phyloP scores from a whole-genome alignment of 108 stramenopile genomes.

The Poteriospumella lacustris region DNA sequence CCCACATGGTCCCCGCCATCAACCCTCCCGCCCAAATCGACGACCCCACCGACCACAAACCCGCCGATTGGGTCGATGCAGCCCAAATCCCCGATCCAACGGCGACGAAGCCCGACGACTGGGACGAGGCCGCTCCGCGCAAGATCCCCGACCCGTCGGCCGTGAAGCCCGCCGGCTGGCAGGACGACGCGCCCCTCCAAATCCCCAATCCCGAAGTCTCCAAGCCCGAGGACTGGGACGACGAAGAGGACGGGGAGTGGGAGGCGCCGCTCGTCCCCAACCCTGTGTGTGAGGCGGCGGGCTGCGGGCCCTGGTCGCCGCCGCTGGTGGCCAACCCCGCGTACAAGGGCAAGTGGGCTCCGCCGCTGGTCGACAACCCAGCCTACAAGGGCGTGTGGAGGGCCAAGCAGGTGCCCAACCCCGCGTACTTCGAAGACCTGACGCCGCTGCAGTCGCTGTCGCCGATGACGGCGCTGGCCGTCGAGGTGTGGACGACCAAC shows the following conservation, averaged over 20 bases:
- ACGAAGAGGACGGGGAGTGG: constrained; percentile 87
- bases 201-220: constrained; percentile 36
- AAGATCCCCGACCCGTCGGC: constrained; percentile 47
- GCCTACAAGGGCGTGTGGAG: constrained; percentile 5
- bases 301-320: constrained; percentile 52
- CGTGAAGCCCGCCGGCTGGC: constrained; percentile 32
- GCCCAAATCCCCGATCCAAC: constrained; percentile 84
- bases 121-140: constrained; percentile 52
- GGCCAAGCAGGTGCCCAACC: constrained; percentile 68
- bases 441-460: constrained; percentile 28
- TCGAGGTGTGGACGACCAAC: constrained; percentile 38
- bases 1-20: constrained; percentile 37
- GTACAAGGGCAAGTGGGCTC: constrained; percentile 89
- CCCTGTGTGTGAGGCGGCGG: constrained; percentile 45
- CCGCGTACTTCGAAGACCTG: constrained; percentile 44
- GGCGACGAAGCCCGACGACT: constrained; percentile 78
- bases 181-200: constrained; percentile 34
- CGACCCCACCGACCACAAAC: constrained; percentile 64
- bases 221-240: constrained; percentile 87
- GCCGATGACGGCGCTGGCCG: constrained; percentile 29
- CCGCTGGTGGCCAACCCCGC: constrained; percentile 89
- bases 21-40: constrained; percentile 44
- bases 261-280: constrained; percentile 48
- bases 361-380: constrained; percentile 37
- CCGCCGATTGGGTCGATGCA: constrained; percentile 91